Evolutionary conservation across 345 rosid genomes (phyloP).

Genomic region (Hibiscus trionum): DNA sequence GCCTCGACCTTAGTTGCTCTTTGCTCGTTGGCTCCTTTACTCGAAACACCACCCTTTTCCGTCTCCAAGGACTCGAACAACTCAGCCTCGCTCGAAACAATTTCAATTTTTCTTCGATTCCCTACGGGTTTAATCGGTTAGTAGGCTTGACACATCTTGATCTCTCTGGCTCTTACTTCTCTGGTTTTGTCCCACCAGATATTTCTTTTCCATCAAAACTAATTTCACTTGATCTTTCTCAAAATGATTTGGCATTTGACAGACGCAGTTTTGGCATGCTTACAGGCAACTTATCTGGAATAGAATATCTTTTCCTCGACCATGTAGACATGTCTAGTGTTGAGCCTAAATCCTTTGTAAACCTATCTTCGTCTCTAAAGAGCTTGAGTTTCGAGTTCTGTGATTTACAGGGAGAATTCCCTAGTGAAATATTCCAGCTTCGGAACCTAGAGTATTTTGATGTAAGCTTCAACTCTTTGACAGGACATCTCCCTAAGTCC

Average conservation of each 20-base stretch:
- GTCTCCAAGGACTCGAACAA: neutral
- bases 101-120: neutral
- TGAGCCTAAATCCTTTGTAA: neutral
- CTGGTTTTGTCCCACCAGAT: neutral
- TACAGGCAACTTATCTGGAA: neutral
- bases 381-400: neutral
- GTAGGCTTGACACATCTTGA: neutral
- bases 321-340: neutral
- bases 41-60: neutral
- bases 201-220: neutral
- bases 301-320: neutral
- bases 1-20: constrained; percentile 16
- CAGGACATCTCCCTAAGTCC: neutral
- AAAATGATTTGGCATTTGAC: neutral
- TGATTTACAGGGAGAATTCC: neutral
- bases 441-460: neutral
- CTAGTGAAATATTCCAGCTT: constrained; percentile 4
- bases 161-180: neutral
- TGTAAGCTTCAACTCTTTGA: neutral
- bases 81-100: neutral
- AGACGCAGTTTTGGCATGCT: neutral
- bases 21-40: neutral
- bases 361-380: neutral
- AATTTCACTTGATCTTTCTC: constrained; percentile 9
- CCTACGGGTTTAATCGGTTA: neutral